A percentile compares a stretch with the other conserved stretches of the same genome.
Evolutionary conservation across 345 rosid species (phyloP).

Genomic region (Dovyalis caffra): DNA sequence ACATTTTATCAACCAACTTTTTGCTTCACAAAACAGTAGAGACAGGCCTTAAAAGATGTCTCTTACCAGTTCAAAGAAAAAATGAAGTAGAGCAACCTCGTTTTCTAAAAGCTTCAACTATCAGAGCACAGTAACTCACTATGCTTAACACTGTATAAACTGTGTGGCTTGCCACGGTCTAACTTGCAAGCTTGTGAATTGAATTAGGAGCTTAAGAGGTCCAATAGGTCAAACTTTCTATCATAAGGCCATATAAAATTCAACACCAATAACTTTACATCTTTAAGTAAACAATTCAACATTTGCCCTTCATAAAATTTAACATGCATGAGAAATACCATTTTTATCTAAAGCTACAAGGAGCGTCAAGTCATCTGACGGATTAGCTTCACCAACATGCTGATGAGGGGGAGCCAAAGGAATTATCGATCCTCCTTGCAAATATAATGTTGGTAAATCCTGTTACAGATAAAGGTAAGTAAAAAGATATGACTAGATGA

Average conservation of each 20-base stretch:
- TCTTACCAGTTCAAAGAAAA: too few species aligned
- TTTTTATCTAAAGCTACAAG: conserved; percentile 75
- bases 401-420: conserved; percentile 64
- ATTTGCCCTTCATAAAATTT: background rate
- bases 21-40: background rate
- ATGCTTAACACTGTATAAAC: too few species aligned
- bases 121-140: too few species aligned
- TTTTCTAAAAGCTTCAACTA: too few species aligned
- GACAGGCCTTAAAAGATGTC: background rate
- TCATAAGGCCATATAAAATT: background rate
- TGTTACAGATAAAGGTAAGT: conserved; percentile 29
- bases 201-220: too few species aligned
- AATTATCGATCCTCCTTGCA: conserved; percentile 88
- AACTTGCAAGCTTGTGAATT: too few species aligned
- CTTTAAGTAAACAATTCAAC: too few species aligned
- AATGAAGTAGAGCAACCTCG: too few species aligned
- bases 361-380: conserved; percentile 71
- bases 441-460: conserved; percentile 82
- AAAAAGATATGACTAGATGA: background rate
- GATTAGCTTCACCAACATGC: conserved; percentile 61
- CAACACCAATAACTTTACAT: background rate
- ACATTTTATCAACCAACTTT: background rate
- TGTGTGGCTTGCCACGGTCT: too few species aligned
- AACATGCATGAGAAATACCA: conserved; percentile 45
- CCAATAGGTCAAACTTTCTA: background rate